phyloP scores from a whole-genome alignment of 2,329 filamentous ascomycete genomes.

The Clonostachys sp. region DNA sequence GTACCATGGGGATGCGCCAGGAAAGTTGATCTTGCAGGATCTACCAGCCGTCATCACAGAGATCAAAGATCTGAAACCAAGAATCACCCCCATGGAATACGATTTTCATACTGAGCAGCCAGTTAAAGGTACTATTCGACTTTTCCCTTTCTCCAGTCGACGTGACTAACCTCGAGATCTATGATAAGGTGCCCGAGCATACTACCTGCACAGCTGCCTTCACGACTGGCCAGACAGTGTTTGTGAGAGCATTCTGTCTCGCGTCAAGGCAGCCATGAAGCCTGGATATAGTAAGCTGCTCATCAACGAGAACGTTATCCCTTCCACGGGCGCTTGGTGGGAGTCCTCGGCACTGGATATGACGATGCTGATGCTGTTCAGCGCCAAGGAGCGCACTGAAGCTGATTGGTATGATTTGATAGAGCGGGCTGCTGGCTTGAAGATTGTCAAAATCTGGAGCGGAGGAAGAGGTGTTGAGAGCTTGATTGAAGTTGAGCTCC shows the following conservation, averaged over 20 bases:
- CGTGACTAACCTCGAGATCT: not conserved
- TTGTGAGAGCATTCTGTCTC: slow-evolving; percentile 20
- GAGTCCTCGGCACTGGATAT: slow-evolving; percentile 19
- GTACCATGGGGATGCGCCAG: slow-evolving; percentile 23
- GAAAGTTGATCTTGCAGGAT: slow-evolving; percentile 45
- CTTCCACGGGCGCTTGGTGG: slow-evolving; percentile 17
- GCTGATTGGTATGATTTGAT: slow-evolving; percentile 9
- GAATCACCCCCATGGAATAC: slow-evolving; percentile 28
- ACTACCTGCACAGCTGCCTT: slow-evolving; percentile 33
- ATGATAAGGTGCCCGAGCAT: slow-evolving; percentile 20
- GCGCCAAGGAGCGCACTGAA: slow-evolving; percentile 10
- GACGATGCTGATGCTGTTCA: slow-evolving; percentile 17
- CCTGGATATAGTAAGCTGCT: slow-evolving; percentile 24
- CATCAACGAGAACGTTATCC: slow-evolving; percentile 24
- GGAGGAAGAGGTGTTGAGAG: slow-evolving; percentile 4
- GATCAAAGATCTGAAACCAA: slow-evolving; percentile 11
- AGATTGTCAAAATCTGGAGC: slow-evolving; percentile 13
- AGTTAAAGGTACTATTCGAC: slow-evolving; percentile 10
- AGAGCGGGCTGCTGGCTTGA: slow-evolving; percentile 6
- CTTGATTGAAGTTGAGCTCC: slow-evolving; percentile 12
- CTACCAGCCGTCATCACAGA: slow-evolving; percentile 30
- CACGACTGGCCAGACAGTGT: slow-evolving; percentile 31
- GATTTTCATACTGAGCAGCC: slow-evolving; percentile 42
- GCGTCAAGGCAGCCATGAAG: slow-evolving; percentile 19
- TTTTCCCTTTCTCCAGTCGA: not conserved